Evolutionary conservation across 2,329 filamentous ascomycete species (phyloP).

Genomic region (Colletotrichum chrysophilum): DNA sequence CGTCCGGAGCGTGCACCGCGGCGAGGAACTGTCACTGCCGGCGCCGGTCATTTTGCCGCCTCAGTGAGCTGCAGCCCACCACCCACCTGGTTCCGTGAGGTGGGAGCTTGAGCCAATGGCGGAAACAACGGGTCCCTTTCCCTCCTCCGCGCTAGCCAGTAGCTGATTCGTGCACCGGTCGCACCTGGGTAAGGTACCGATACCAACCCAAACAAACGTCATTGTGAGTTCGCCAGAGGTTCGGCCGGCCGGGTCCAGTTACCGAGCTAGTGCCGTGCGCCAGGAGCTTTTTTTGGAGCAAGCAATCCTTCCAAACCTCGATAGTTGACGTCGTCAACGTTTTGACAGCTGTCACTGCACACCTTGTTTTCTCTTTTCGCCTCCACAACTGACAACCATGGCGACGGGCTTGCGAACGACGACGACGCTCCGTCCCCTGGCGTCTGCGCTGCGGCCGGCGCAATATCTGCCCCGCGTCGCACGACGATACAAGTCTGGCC

Average conservation of each 20-base stretch:
- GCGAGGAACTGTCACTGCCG: not conserved
- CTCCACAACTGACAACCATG: not conserved
- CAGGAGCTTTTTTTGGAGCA: not conserved
- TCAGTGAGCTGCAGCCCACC: not conserved
- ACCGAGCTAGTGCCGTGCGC: slow-evolving; percentile 16
- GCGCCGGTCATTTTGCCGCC: not conserved
- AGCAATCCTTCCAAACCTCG: not conserved
- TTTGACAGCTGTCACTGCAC: not conserved
- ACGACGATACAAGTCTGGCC: slow-evolving; percentile 59
- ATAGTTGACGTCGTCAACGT: not conserved
- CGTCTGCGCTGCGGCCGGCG: slow-evolving; percentile 9
- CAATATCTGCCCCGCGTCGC: slow-evolving; percentile 23
- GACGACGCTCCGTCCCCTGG: slow-evolving; percentile 15
- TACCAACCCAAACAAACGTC: not conserved
- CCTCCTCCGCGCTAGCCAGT: not conserved
- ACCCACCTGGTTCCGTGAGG: not conserved
- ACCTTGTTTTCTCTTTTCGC: not conserved
- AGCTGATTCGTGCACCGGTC: not conserved
- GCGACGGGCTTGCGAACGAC: slow-evolving; percentile 6
- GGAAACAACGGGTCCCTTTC: not conserved
- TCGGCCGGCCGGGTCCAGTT: slow-evolving; percentile 10
- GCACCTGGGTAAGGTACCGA: not conserved
- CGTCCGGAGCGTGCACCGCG: not conserved
- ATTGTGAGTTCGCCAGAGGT: slow-evolving; percentile 13
- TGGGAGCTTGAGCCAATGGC: slow-evolving; percentile 17